Percentiles rank a stretch among this genome's conserved stretches.
These are phyloP conservation scores for Yarrowia phangngaensis DNA, from an alignment of 805 yeast species.

Conservation along the genomic window DNA sequence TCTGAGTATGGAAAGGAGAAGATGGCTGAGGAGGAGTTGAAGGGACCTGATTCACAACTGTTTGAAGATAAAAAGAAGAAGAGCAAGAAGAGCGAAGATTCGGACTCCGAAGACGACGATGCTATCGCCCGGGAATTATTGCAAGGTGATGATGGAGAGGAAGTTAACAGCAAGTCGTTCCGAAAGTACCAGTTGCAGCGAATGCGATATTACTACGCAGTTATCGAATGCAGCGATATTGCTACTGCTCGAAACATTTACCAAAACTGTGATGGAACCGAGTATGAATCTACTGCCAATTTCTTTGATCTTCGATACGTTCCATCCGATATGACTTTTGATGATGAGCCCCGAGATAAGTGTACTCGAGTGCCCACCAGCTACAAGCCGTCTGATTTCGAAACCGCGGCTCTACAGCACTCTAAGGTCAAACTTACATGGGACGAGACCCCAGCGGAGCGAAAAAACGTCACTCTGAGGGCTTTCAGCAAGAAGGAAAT, in stretches of 20 bases:
- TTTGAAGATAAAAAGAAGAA: conserved; percentile 51
- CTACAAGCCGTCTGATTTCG: conserved; percentile 77
- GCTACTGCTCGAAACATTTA: conserved; percentile 71
- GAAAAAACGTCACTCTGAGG: conserved; percentile 68
- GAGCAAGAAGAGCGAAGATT: conserved; percentile 37
- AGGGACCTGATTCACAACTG: conserved; percentile 88
- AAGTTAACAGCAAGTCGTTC: conserved; percentile 76
- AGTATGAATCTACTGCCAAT: conserved; percentile 92
- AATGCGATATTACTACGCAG: conserved; percentile 87
- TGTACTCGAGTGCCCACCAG: conserved; percentile 69
- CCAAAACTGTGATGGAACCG: conserved; percentile 88
- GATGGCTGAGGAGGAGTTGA: conserved; percentile 81
- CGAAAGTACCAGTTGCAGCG: conserved; percentile 91
- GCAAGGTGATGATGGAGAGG: conserved; percentile 80
- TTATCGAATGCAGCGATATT: conserved; percentile 74
- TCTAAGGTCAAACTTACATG: conserved; percentile 94
- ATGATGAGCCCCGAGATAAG: conserved; percentile 66
- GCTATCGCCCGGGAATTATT: conserved; percentile 66
- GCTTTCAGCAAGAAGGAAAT: conserved; percentile 80
- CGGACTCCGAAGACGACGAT: conserved; percentile 40
- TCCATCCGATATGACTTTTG: conserved; percentile 90
- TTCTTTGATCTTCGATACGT: conserved; percentile 87
- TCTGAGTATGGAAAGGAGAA: conserved; percentile 91
- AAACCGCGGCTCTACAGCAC: conserved; percentile 93
- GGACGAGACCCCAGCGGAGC: conserved; percentile 97